A percentile compares a stretch with the other conserved stretches of the same genome.
phyloP scores from a whole-genome alignment of 129 eudicot species.

The Erigeron canadensis region DNA sequence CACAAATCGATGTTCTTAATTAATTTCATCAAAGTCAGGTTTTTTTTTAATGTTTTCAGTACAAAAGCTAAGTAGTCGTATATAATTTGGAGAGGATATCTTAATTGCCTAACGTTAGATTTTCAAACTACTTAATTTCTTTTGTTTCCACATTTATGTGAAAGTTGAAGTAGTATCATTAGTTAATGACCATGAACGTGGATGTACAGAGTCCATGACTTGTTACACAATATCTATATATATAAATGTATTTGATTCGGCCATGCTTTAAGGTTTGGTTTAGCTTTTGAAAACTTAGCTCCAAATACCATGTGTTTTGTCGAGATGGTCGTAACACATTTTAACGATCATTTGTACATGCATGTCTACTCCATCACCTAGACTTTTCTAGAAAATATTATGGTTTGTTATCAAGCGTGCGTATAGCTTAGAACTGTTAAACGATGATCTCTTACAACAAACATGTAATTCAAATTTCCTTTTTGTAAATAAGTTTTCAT shows the following conservation, averaged over 20 bases:
- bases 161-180: conserved; percentile 24
- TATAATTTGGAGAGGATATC: background rate
- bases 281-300: conserved; percentile 35
- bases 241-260: too few species aligned
- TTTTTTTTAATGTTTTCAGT: background rate
- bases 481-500: background rate
- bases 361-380: too few species aligned
- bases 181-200: conserved; percentile 19
- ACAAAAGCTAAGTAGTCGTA: background rate
- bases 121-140: conserved; percentile 31
- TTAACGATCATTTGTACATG: background rate
- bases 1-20: background rate
- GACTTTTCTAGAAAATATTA: background rate
- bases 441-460: too few species aligned
- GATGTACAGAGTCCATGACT: conserved; percentile 20
- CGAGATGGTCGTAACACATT: background rate
- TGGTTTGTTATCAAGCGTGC: too few species aligned
- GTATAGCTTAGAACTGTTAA: too few species aligned
- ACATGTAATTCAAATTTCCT: background rate
- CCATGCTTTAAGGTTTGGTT: conserved; percentile 25
- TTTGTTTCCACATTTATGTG: conserved; percentile 31
- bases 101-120: background rate
- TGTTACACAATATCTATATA: background rate
- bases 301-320: conserved; percentile 36
- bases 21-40: background rate